Percentiles rank a stretch among this genome's conserved stretches.
Evolutionary conservation across 2,329 filamentous ascomycete species (phyloP).

Genomic region (Xylaria sp.): DNA sequence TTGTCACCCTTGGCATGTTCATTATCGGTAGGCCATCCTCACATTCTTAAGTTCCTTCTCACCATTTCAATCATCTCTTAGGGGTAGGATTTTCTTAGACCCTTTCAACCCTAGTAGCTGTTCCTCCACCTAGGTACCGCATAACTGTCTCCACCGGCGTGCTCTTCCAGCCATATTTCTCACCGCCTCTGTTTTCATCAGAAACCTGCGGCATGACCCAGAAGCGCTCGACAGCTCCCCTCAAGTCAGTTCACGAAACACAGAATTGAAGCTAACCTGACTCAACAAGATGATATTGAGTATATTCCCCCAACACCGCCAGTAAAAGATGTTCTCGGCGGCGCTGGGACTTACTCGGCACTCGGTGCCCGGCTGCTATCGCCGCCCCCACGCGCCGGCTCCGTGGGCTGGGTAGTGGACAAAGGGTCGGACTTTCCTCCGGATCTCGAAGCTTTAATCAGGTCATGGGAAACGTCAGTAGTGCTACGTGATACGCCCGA

Average conservation of each 20-base stretch:
- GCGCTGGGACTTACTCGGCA: constrained; percentile 84
- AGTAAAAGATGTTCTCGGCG: constrained; percentile 80
- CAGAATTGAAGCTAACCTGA: constrained; percentile 24
- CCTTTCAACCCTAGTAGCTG: too few species aligned
- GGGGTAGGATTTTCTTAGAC: too few species aligned
- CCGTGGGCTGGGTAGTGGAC: constrained; percentile 90
- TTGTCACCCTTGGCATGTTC: constrained; percentile 75
- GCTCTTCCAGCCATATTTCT: background rate
- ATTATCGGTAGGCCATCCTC: constrained; percentile 64
- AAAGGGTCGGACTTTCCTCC: constrained; percentile 84
- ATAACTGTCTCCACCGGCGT: background rate
- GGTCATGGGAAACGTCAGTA: constrained; percentile 77
- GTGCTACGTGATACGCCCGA: constrained; percentile 68
- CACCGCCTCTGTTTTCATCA: constrained; percentile 14
- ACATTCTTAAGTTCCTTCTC: background rate
- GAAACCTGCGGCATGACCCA: background rate
- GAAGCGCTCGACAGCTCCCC: background rate
- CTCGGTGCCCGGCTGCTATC: constrained; percentile 89
- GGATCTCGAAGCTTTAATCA: constrained; percentile 66
- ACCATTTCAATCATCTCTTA: background rate
- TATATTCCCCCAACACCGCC: constrained; percentile 73
- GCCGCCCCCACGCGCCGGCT: constrained; percentile 66
- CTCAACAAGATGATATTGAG: constrained; percentile 81
- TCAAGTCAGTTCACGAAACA: background rate
- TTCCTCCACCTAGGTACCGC: background rate